Evolutionary conservation across 129 eudicot species (phyloP), one percentile per base, ranked within the genome.

Genomic region (Flaveria sonorensis): DNA sequence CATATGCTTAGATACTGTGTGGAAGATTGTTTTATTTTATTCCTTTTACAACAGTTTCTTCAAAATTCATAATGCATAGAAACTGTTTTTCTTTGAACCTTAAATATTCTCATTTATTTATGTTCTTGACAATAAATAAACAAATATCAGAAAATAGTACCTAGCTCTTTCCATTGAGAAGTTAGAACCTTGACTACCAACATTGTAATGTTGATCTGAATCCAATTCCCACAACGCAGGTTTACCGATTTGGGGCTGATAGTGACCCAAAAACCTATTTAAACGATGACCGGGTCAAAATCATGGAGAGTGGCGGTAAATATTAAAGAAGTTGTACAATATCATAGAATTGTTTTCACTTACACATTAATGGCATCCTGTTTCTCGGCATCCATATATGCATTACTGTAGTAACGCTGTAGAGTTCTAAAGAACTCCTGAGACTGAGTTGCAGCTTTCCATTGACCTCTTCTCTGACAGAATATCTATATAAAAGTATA

Each of bases 401-500:
- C 97, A 74, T 91, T 95, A 71, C 96, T 95, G 51, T 91, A 95
- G 79, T 89, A 95, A 36, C 99, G 96, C 56, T 95, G 99, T 48
- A 95, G 83, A 74, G 94, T 95, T 87, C 96, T 89, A 61, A 95
- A 80, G 28, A 95, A 82, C 73, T 95, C 97, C 70, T 95, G 96
- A 48, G 99, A 91, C 80, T 91, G 99, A 23, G 97, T 95, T 50
- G 97, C 97, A 72, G 97, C 96, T 74, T 91, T 95, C 97, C 96
- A 92, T 61, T 95, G 99, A 68, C 99, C 99, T 86, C 96, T 88
- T 77, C 87, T 87, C 80, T 95, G 92, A 18, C 88, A 91, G 67
- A 95, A 95, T 86, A 95, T 95, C 99, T 95, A 77, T 79, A 40
- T 40, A 19, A 15, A 69, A 36, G 57, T 1, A 70, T 28, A 47